These are phyloP conservation scores for Cymbopogon flexuosus DNA, from an alignment of 202 grass and related monocot genomes.

Conservation along the genomic window DNA sequence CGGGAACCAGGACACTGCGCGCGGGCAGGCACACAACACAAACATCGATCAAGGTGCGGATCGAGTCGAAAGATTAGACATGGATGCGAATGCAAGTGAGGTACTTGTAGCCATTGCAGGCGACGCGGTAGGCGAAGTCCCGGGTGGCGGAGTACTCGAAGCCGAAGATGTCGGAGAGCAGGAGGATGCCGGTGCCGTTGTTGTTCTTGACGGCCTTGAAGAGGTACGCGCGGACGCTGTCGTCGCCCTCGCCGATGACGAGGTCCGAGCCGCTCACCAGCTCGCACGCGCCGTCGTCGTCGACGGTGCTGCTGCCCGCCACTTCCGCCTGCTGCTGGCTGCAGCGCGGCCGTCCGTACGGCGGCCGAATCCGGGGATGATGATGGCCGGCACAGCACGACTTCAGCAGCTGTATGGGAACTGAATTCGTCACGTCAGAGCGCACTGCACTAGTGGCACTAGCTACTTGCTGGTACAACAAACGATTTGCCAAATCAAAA, in stretches of 20 bases:
- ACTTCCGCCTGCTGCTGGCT: slow-evolving; percentile 33
- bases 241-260: slow-evolving; percentile 67
- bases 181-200: slow-evolving; percentile 72
- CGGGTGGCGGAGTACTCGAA: slow-evolving; percentile 81
- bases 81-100: background rate
- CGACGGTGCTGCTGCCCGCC: slow-evolving; percentile 31
- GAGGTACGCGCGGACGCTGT: slow-evolving; percentile 56
- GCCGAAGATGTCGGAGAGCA: slow-evolving; percentile 78
- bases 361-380: background rate
- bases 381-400: background rate
- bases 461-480: background rate
- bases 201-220: slow-evolving; percentile 92
- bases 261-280: slow-evolving; percentile 74
- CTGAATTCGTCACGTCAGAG: slow-evolving; percentile 73
- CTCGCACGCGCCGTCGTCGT: slow-evolving; percentile 85
- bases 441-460: background rate
- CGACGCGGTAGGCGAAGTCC: slow-evolving; percentile 86
- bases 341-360: background rate
- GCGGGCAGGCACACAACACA: background rate
- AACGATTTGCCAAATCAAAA: background rate
- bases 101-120: slow-evolving; percentile 93
- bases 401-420: slow-evolving; percentile 42
- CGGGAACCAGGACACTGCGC: slow-evolving; percentile 78
- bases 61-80: background rate
- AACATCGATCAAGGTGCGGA: background rate